These are phyloP conservation scores for Barnettozyma hawaiiensis DNA, from an alignment of 1,139 yeast genomes.

Conservation along the genomic window DNA sequence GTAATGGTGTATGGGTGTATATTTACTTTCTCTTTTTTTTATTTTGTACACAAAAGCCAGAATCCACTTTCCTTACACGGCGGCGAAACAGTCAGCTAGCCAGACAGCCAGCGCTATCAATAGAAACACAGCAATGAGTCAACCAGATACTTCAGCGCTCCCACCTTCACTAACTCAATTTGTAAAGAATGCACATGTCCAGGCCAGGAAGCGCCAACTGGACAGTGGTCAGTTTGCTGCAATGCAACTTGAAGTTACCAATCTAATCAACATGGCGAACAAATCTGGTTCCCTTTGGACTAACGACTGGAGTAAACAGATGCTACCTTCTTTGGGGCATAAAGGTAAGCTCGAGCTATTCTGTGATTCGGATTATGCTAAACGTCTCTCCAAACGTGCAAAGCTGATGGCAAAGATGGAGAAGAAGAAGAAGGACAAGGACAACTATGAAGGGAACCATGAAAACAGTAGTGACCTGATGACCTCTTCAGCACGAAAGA, in stretches of 20 bases:
- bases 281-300: conserved; percentile 39
- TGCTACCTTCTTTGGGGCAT: conserved; percentile 43
- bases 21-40: background rate
- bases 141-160: conserved; percentile 5
- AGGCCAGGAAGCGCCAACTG: conserved; percentile 4
- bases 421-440: too few species aligned
- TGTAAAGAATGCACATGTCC: conserved; percentile 4
- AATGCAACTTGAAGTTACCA: conserved; percentile 42
- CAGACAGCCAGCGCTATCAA: too few species aligned
- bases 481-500: conserved; percentile 37
- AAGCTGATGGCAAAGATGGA: background rate
- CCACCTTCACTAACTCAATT: conserved; percentile 8
- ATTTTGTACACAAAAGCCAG: too few species aligned
- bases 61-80: too few species aligned
- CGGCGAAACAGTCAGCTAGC: too few species aligned
- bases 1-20: conserved; percentile 1
- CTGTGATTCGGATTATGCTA: conserved; percentile 16
- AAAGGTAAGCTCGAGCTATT: conserved; percentile 13
- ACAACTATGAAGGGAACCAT: conserved; percentile 8
- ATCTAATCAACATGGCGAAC: conserved; percentile 46
- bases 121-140: conserved; percentile 3
- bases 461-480: conserved; percentile 14
- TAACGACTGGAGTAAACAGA: conserved; percentile 57
- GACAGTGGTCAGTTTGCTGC: conserved; percentile 24
- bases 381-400: conserved; percentile 1